phyloP scores from a whole-genome alignment of 2,329 filamentous ascomycete species.

The Fusarium mundagurra region DNA sequence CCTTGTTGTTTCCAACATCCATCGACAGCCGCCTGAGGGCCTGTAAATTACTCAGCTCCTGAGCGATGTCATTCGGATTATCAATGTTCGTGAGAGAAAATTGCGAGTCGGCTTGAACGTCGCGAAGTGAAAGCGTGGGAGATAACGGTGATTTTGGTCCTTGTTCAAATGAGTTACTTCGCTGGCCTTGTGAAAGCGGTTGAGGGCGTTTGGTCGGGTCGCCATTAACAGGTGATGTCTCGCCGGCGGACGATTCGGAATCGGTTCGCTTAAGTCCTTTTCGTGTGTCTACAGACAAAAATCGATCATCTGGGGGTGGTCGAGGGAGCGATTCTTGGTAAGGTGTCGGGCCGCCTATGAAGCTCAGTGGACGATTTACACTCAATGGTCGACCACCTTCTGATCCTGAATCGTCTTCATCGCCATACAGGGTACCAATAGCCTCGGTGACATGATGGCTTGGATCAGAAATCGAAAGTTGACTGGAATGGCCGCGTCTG shows the following conservation, averaged over 20 bases:
- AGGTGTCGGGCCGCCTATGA: constrained; percentile 65
- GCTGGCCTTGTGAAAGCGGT: constrained; percentile 54
- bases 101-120: constrained; percentile 67
- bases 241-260: constrained; percentile 55
- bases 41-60: constrained; percentile 92
- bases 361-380: constrained; percentile 75
- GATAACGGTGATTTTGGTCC: constrained; percentile 58
- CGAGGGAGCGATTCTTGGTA: constrained; percentile 61
- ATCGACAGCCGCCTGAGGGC: constrained; percentile 93
- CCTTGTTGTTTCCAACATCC: constrained; percentile 80
- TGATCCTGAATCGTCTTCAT: constrained; percentile 72
- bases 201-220: constrained; percentile 54
- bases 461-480: constrained; percentile 81
- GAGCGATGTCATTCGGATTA: constrained; percentile 86
- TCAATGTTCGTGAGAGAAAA: constrained; percentile 92
- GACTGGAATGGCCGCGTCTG: constrained; percentile 67
- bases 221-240: constrained; percentile 43
- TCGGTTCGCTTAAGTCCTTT: constrained; percentile 56
- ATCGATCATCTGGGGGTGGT: constrained; percentile 45
- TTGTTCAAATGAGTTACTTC: constrained; percentile 54
- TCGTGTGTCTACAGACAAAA: constrained; percentile 50
- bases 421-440: constrained; percentile 90
- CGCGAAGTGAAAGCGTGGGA: constrained; percentile 63
- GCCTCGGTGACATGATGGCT: constrained; percentile 95
- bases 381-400: constrained; percentile 73